Percentiles rank a stretch among this genome's conserved stretches.
Conservation (phyloP, 257 asterid genomes). For the Fraxinus cuspidata region DNA sequence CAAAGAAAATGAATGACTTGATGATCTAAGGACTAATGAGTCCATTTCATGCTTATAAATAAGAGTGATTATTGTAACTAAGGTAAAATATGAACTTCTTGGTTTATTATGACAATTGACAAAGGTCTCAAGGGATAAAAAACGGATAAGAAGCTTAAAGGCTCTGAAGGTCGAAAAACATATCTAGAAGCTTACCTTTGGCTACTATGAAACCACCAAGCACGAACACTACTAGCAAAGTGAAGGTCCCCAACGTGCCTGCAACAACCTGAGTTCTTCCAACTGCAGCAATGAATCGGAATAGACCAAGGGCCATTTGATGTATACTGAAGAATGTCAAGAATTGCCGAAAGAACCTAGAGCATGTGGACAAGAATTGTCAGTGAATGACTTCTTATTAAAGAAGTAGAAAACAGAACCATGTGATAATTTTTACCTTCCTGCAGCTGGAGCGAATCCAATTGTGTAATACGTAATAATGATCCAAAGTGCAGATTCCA, state of each 20-base stretch:
- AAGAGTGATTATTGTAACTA: no score
- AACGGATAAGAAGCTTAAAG: not conserved
- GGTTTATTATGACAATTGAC: not conserved
- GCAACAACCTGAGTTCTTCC: constrained; percentile 55
- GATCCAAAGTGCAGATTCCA: constrained; percentile 44
- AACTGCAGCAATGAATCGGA: constrained; percentile 45
- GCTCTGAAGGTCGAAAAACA: no score
- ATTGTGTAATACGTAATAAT: constrained; percentile 46
- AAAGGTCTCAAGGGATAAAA: not conserved
- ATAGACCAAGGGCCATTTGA: constrained; percentile 51
- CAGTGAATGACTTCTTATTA: not conserved
- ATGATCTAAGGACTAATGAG: not conserved
- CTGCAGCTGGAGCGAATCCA: constrained; percentile 51
- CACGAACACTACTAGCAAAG: constrained; percentile 39
- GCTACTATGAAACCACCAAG: constrained; percentile 56
- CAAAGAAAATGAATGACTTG: not conserved
- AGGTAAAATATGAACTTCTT: no score
- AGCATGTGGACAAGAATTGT: not conserved
- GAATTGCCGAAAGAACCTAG: constrained; percentile 49
- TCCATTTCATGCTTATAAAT: not conserved
- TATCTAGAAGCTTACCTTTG: constrained; percentile 33
- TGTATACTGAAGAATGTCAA: constrained; percentile 41
- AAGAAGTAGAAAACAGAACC: not conserved
- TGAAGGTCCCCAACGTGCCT: constrained; percentile 43
- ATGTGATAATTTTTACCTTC: constrained; percentile 27